These are phyloP conservation scores for Zygoascus hellenicus DNA, from an alignment of 1,139 yeast species.

Conservation along the genomic window DNA sequence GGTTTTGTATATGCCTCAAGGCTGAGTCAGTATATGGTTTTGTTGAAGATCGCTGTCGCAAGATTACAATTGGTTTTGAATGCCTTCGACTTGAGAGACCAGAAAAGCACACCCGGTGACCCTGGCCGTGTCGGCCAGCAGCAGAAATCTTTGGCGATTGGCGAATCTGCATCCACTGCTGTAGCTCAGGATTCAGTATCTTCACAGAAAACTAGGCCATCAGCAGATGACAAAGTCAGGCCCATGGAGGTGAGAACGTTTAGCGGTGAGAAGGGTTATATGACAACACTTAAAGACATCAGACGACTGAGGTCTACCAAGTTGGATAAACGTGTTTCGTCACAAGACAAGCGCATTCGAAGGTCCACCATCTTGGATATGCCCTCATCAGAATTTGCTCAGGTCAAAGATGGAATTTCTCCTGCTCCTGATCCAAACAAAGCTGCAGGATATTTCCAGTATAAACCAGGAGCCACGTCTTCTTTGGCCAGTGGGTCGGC, in stretches of 20 bases:
- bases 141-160: neutral
- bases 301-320: conserved; percentile 71
- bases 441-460: conserved; percentile 10
- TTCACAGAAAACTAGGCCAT: neutral
- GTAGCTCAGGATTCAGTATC: neutral
- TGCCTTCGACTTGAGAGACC: conserved; percentile 33
- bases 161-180: neutral
- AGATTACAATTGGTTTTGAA: conserved; percentile 70
- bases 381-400: conserved; percentile 35
- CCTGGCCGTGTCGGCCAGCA: neutral
- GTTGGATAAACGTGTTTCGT: conserved; percentile 58
- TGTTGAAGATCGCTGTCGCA: conserved; percentile 77
- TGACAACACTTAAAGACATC: conserved; percentile 70
- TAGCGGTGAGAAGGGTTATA: conserved; percentile 44
- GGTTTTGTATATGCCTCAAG: conserved; percentile 66
- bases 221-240: conserved; percentile 1
- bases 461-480: neutral
- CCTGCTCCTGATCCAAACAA: conserved; percentile 17
- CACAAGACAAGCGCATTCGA: conserved; percentile 54
- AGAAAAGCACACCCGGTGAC: conserved; percentile 9
- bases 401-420: conserved; percentile 24
- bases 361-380: conserved; percentile 47
- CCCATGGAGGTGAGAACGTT: neutral
- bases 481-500: conserved; percentile 5
- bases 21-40: conserved; percentile 64